Conservation (phyloP, 176 grass and related monocot genomes). For the Zea luxurians region DNA sequence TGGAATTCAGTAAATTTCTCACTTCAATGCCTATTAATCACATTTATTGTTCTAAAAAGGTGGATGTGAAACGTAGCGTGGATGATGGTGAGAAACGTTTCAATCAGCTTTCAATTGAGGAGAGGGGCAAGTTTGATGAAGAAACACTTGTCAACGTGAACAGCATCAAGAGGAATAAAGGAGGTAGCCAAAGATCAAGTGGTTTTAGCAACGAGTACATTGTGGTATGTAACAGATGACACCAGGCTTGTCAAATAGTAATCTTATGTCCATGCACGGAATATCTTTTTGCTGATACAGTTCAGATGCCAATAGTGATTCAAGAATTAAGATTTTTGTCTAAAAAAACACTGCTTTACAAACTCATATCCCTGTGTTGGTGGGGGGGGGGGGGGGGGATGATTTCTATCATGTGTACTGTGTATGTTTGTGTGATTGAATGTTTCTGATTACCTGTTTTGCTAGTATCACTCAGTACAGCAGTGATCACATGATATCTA, state of each 20-base stretch:
- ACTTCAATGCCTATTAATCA: conserved; percentile 1
- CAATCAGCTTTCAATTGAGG: conserved; percentile 97
- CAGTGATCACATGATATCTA: background rate
- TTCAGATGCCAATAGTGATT: background rate
- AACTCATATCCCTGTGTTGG: background rate
- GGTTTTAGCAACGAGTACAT: conserved; percentile 98
- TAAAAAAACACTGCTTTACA: background rate
- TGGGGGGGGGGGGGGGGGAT: background rate
- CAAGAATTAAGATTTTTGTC: background rate
- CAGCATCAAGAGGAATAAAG: conserved; percentile 88
- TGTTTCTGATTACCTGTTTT: conserved; percentile 26
- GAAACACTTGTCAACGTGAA: conserved; percentile 98
- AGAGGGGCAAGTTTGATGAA: conserved; percentile 99
- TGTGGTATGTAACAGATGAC: conserved; percentile 63
- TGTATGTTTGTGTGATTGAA: background rate
- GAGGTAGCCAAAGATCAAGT: conserved; percentile 55
- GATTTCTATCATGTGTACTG: background rate
- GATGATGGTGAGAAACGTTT: conserved; percentile 94
- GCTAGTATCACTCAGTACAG: background rate
- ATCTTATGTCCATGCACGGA: background rate
- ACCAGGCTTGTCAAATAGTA: background rate
- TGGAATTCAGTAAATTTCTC: conserved; percentile 2
- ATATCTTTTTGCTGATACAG: background rate
- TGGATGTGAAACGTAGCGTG: conserved; percentile 84
- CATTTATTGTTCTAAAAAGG: conserved; percentile 46